Evolutionary conservation across 352 stramenopile species (phyloP), one percentile per base, ranked within the genome.

Genomic region (Paralagenidium karlingii): DNA sequence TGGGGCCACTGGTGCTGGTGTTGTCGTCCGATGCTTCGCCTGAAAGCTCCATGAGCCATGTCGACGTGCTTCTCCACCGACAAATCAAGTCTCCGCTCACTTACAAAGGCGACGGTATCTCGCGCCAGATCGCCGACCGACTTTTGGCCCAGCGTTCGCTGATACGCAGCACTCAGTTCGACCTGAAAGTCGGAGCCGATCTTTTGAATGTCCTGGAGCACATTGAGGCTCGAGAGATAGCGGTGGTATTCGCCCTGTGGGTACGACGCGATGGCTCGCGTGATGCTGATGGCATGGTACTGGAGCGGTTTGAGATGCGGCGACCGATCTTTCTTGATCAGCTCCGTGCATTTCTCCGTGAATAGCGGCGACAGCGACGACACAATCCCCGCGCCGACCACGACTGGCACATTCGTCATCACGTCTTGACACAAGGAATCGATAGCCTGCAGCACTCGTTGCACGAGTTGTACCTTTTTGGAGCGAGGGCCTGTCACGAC

Each of bases 381-480:
- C 7, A 82, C 24, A 12, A 82, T 52, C 5, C 59, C 53, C 11
- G 80, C 42, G 16, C 53, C 27, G 0, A 75, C 64, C 0, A 85
- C 43, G 16, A 50, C 58, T 3, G 71, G 71, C 3, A 82, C 63
- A 13, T 58, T 76, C 12, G 80, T 59, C 3, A 85, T 45, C 5
- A 82, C 56, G 26, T 85, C 66, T 53, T 80, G 56, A 13, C 66
- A 74, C 27, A 85, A 30, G 5, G 66, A 61, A 20, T 68, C 68
- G 21, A 85, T 73, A 1, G 58, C 71, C 3, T 57, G n/a, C n/a
- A n/a, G n/a, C n/a, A n/a, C n/a, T n/a, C n/a, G n/a, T n/a, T n/a
- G n/a, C n/a, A n/a, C n/a, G n/a, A n/a, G n/a, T n/a, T n/a, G n/a
- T n/a, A n/a, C n/a, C n/a, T n/a, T n/a, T n/a, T n/a, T n/a, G n/a